A percentile compares a stretch with the other conserved stretches of the same genome.
Evolutionary conservation across 2,329 filamentous ascomycete species (phyloP).

Genomic region (Aspergillus felis): DNA sequence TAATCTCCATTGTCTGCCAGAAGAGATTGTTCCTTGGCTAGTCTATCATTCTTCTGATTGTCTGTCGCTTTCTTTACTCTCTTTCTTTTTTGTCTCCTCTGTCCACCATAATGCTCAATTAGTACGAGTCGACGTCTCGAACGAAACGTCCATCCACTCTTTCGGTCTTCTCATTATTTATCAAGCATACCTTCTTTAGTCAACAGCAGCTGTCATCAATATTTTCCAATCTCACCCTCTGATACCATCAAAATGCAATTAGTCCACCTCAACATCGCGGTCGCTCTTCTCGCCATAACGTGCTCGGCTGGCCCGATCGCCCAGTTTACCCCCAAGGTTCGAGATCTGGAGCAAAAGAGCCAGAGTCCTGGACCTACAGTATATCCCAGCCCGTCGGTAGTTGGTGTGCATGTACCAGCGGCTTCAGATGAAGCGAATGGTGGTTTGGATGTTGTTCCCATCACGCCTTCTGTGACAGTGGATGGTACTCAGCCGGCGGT

Average conservation of each 20-base stretch:
- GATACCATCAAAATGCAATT: constrained; percentile 4
- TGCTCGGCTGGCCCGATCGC: constrained; percentile 24
- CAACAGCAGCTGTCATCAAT: not conserved
- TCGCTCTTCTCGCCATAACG: constrained; percentile 6
- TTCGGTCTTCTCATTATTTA: not conserved
- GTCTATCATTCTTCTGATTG: not conserved
- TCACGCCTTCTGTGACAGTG: not conserved
- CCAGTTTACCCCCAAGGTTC: constrained; percentile 9
- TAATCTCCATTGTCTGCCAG: not conserved
- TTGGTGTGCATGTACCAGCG: not conserved
- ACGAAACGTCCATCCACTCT: not conserved
- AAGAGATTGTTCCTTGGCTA: not conserved
- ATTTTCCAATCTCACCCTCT: not conserved
- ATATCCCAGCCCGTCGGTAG: not conserved
- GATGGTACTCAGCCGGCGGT: not conserved
- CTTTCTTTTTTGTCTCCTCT: not conserved
- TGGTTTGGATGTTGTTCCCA: not conserved
- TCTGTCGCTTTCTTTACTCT: not conserved
- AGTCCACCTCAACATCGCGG: not conserved
- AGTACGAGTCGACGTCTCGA: not conserved
- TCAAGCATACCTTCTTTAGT: not conserved
- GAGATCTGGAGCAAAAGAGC: not conserved
- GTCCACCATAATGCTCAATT: not conserved
- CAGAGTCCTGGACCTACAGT: not conserved
- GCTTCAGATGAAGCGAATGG: not conserved